Percentiles rank a stretch among this genome's conserved stretches.
Conservation (phyloP, 148 eudicot genomes). For the Arbutus unedo region DNA sequence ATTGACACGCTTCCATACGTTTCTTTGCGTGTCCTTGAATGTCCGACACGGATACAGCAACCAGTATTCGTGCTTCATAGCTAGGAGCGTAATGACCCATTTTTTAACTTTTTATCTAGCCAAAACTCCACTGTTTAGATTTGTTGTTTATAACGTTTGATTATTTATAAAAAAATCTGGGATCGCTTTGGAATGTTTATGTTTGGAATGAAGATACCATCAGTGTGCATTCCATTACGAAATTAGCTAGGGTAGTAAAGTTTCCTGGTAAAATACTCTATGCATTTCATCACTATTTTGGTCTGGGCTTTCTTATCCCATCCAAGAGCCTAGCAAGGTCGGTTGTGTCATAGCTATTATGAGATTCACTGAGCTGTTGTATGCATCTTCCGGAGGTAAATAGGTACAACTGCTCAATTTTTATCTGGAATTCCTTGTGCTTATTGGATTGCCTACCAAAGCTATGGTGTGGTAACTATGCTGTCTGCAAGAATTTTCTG, state of each 20-base stretch:
- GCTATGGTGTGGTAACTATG: background rate
- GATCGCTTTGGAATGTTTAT: no score
- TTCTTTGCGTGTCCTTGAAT: no score
- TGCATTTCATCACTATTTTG: slow-evolving; percentile 3
- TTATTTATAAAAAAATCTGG: background rate
- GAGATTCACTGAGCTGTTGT: background rate
- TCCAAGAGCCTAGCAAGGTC: background rate
- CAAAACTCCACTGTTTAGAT: background rate
- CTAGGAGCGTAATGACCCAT: background rate
- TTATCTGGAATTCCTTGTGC: background rate
- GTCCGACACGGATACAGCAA: no score
- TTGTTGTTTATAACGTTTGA: background rate
- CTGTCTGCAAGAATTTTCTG: background rate
- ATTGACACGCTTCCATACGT: no score
- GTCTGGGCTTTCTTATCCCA: background rate
- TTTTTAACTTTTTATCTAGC: background rate
- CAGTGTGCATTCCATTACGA: no score
- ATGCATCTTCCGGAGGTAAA: background rate
- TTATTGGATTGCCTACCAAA: background rate
- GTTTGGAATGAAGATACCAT: no score
- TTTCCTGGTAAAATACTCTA: background rate
- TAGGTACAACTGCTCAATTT: background rate
- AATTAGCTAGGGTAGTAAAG: no score
- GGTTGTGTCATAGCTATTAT: background rate
- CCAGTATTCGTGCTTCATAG: no score